These are phyloP conservation scores for Barbarea vulgaris DNA, from an alignment of 345 rosid genomes.

Conservation along the genomic window DNA sequence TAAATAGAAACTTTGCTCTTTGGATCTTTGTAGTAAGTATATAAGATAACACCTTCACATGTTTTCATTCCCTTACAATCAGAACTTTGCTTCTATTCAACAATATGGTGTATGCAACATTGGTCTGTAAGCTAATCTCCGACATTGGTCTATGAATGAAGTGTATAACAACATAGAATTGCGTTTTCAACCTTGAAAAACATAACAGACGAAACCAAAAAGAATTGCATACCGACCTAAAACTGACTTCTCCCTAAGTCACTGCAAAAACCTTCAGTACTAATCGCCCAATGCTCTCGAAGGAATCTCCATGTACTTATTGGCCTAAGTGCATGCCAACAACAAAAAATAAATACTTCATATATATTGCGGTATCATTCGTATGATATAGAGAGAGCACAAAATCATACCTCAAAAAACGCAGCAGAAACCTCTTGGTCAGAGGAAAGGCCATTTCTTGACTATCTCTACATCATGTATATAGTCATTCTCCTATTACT, in stretches of 20 bases:
- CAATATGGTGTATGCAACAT: constrained; percentile 35
- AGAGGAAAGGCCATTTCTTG: constrained; percentile 39
- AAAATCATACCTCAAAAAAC: constrained; percentile 53
- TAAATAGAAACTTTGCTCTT: background rate
- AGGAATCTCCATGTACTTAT: constrained; percentile 18
- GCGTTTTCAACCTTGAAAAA: background rate
- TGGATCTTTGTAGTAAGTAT: background rate
- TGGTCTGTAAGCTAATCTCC: constrained; percentile 16
- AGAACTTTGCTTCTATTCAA: constrained; percentile 21
- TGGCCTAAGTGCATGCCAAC: constrained; percentile 31
- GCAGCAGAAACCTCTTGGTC: constrained; percentile 61
- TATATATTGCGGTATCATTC: background rate
- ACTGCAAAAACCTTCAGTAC: constrained; percentile 30
- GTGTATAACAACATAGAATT: constrained; percentile 24
- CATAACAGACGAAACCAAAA: constrained; percentile 19
- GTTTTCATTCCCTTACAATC: constrained; percentile 27
- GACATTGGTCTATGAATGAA: constrained; percentile 24
- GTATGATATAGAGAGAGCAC: constrained; percentile 8
- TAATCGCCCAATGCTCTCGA: constrained; percentile 17
- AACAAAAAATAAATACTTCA: constrained; percentile 6
- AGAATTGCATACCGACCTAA: constrained; percentile 30
- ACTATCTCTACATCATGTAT: constrained; percentile 35
- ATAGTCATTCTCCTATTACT: constrained; percentile 21
- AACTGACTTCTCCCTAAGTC: constrained; percentile 29
- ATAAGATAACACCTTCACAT: constrained; percentile 14